These are phyloP conservation scores for Pseudocercospora fuligena DNA, from an alignment of 2,329 filamentous ascomycete species.

Conservation along the genomic window DNA sequence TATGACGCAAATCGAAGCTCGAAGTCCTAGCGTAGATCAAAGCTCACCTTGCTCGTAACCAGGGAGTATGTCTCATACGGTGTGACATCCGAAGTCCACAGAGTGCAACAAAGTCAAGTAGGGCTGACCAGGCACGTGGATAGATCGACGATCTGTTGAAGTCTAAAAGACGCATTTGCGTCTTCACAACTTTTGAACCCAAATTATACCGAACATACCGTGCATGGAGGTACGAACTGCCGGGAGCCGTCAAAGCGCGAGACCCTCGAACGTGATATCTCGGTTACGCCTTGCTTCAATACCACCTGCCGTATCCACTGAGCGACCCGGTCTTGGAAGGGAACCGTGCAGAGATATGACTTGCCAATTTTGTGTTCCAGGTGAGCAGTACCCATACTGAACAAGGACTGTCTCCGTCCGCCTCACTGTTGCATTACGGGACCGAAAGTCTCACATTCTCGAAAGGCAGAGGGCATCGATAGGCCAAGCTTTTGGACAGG, in stretches of 20 bases:
- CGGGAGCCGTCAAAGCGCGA: not conserved
- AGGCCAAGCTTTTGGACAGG: not conserved
- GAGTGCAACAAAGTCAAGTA: not conserved
- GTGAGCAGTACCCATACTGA: not conserved
- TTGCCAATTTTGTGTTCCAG: not conserved
- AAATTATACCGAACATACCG: not conserved
- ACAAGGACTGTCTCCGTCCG: not conserved
- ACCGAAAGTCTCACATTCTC: not conserved
- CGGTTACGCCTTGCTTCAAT: not conserved
- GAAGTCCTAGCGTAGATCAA: not conserved
- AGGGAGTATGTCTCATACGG: not conserved
- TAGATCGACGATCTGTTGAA: not conserved
- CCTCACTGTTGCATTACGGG: not conserved
- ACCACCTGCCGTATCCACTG: no score
- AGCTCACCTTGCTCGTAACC: not conserved
- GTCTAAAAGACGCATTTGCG: not conserved
- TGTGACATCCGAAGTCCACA: not conserved
- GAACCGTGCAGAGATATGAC: not conserved
- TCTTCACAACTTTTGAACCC: slow-evolving; percentile 1
- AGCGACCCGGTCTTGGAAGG: not conserved
- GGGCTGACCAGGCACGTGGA: slow-evolving; percentile 6
- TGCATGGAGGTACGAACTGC: not conserved
- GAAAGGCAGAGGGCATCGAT: not conserved
- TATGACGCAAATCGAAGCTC: not conserved
- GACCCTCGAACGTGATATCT: not conserved